Percentiles rank a stretch among this genome's conserved stretches.
Evolutionary conservation across 139 green algal species (phyloP).

Genomic region (Parachlorella kessleri): DNA sequence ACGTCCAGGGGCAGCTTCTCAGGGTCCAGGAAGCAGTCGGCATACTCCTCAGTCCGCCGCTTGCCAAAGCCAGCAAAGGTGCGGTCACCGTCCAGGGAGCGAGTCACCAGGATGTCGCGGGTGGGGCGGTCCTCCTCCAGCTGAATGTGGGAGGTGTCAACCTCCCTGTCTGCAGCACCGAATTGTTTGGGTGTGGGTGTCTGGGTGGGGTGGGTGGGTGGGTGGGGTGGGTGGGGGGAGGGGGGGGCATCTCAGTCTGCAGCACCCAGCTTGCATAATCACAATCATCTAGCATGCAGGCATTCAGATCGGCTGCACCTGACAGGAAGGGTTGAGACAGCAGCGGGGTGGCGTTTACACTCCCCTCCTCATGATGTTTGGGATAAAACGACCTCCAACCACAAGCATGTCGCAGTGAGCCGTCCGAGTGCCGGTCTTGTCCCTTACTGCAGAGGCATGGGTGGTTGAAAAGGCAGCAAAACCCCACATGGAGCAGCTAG

Average conservation of each 20-base stretch:
- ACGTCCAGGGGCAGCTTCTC: conserved; percentile 62
- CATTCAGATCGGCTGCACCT: too few relatives aligned
- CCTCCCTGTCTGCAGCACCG: conserved; percentile 52
- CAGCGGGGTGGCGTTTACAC: too few relatives aligned
- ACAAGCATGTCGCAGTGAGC: too few relatives aligned
- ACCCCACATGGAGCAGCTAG: too few relatives aligned
- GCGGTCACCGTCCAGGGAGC: conserved; percentile 70
- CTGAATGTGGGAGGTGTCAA: conserved; percentile 69
- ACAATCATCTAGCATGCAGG: too few relatives aligned
- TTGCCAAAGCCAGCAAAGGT: conserved; percentile 84
- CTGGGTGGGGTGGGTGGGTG: not conserved
- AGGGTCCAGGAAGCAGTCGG: conserved; percentile 74
- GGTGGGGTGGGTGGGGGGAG: not conserved
- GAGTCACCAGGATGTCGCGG: conserved; percentile 82
- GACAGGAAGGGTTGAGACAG: too few relatives aligned
- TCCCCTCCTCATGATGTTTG: too few relatives aligned
- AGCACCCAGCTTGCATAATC: too few relatives aligned
- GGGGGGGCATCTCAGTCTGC: not conserved
- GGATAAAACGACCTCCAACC: too few relatives aligned
- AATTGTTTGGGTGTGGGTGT: not conserved
- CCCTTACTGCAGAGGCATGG: too few relatives aligned
- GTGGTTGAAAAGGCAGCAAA: too few relatives aligned
- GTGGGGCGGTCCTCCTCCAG: conserved; percentile 60
- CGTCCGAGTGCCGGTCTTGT: too few relatives aligned
- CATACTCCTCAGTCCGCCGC: conserved; percentile 57